Base-by-base conservation (phyloP, 805 yeast genomes). In the Saccharomycopsis fermentans region DNA sequence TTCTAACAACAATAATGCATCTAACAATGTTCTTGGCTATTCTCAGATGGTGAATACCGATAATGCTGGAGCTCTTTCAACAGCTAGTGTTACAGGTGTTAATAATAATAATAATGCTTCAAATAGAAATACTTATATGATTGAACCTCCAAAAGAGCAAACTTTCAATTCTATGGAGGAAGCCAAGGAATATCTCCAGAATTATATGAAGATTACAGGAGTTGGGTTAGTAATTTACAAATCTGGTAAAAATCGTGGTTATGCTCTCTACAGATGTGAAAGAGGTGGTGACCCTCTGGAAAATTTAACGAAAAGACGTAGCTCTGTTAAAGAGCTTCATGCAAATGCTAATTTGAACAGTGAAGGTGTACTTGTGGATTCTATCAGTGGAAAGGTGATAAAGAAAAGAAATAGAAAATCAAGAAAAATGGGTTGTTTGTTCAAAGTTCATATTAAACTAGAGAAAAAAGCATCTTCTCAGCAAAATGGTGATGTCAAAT, bases 191-290 rank as follows among this genome's bases (percentile, higher is more conserved):
- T 61, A 59, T 48, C 54, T 61, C 50, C 55, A 61, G 29, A 37
- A 36, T 11, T 61, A 61, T 37, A 59, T 59, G 62, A 36, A n/a
- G 21, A 35, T 43, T 8, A 52, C 54, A 9, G 52, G 55, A 17
- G 53, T 59, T 40, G 63, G 63, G 11, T 47, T 61, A 17, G 63
- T 61, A 5, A 57, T 61, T 17, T 61, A 61, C 53, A 61, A 61
- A 43, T 59, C 62, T 24, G 63, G 63, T 27, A 57, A 55, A n/a
- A 57, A 61, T 43, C 55, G 63, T 16, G 63, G 63, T n/a, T 61
- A 61, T 39, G 62, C 63, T 9, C 56, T 59, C 29, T 61, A 61
- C 32, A 48, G 63, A n/a, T 61, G 63, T 51, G 63, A 61, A 43
- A 48, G 59, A 36, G 63, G 63, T 32, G 63, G 63, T 27, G 58